Evolutionary conservation across 352 stramenopile species (phyloP).

Genomic region (Chrysophaeum taylorii): DNA sequence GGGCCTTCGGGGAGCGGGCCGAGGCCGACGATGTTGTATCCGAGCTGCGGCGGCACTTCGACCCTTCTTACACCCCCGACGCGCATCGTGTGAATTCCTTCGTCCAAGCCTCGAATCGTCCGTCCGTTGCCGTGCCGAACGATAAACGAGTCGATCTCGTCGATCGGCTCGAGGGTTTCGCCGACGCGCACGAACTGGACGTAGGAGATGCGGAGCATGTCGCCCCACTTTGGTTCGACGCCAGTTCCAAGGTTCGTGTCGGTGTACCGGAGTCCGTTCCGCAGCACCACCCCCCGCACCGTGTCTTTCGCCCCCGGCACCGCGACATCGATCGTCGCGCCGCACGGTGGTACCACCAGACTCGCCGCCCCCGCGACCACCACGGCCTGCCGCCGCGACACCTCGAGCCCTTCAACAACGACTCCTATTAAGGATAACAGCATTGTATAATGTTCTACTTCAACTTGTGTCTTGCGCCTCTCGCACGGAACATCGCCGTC

Average conservation of each 20-base stretch:
- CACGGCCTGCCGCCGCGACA: too few relatives aligned
- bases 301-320: neutral
- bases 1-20: neutral
- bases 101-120: slow-evolving; percentile 1
- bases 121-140: slow-evolving; percentile 8
- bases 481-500: too few relatives aligned
- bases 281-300: neutral
- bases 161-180: neutral
- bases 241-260: neutral
- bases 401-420: too few relatives aligned
- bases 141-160: neutral
- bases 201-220: neutral
- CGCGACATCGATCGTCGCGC: too few relatives aligned
- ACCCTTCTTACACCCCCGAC: neutral
- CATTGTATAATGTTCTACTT: too few relatives aligned
- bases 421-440: too few relatives aligned
- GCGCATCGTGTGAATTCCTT: slow-evolving; percentile 8
- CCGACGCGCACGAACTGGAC: neutral
- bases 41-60: neutral
- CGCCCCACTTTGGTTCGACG: neutral
- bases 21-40: neutral
- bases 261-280: neutral
- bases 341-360: too few relatives aligned
- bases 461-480: too few relatives aligned
- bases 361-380: too few relatives aligned